Evolutionary conservation across 2,329 filamentous ascomycete genomes (phyloP), one percentile per base, ranked within the genome.

Genomic region (Aureobasidium mangrovei): DNA sequence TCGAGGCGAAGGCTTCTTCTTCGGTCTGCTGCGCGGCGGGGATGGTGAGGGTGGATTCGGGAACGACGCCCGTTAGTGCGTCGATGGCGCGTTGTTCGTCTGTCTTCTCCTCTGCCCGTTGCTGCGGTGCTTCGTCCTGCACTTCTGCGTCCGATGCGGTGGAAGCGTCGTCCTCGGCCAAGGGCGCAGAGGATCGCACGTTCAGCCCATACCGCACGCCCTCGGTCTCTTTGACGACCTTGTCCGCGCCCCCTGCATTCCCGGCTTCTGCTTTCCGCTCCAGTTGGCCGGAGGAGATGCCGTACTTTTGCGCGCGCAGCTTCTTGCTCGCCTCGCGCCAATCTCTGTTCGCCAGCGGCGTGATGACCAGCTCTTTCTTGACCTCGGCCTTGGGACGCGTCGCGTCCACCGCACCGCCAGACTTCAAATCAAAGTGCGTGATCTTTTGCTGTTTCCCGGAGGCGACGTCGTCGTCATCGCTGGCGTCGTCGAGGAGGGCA

Each of bases 1-100:
- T 88, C 28, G 80, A 78, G 32, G 76, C 75, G 63, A 89, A 91
- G 2, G 82, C 83, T 56, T 86, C 84, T 59, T 79, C 74, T 60
- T 87, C 84, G n/a, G 76, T 77, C 10, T 76, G 64, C 3, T 66
- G 61, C 6, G 49, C 4, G 7, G 48, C 9, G 4, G 72, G 70
- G 10, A 77, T 68, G 0, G 73, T 63, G 46, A 67, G 64, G 47
- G 57, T 67, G 26, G 64, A 72, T 51, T 64, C 63, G 58, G 56
- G 65, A 53, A 57, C 68, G 43, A 66, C 69, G 58, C 66, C 74
- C 5, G 74, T 60, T 8, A 78, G 65, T 4, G 73, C 73, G 40
- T 75, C 71, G 53, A 76, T 67, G 7, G 75, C 75, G n/a, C 67
- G 62, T 56, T 86, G 79, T 56, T 87, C 82, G 51, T 80, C 77